Evolutionary conservation across 805 yeast genomes (phyloP).

Genomic region (Metschnikowia picachoensis): DNA sequence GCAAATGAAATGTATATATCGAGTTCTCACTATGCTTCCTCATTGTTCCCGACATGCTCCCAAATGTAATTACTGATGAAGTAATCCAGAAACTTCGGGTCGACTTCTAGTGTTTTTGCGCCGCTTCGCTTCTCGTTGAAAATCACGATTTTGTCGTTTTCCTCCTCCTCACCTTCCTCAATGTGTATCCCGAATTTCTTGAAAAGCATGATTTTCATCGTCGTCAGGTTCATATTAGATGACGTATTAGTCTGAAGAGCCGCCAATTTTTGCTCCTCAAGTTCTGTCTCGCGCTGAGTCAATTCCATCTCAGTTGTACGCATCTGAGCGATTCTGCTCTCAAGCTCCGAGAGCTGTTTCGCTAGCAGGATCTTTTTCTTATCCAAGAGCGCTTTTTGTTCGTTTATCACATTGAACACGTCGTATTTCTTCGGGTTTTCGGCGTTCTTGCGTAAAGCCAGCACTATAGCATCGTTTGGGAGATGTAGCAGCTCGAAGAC

Average conservation of each 20-base stretch:
- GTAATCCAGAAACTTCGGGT: slow-evolving; percentile 56
- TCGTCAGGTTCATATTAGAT: slow-evolving; percentile 40
- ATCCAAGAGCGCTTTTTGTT: slow-evolving; percentile 35
- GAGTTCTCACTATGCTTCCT: neutral
- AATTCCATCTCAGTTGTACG: slow-evolving; percentile 34
- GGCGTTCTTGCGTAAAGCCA: neutral
- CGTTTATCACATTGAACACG: slow-evolving; percentile 25
- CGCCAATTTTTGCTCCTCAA: slow-evolving; percentile 28
- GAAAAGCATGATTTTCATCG: slow-evolving; percentile 55
- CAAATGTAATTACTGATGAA: slow-evolving; percentile 75
- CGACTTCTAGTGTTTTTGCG: slow-evolving; percentile 49
- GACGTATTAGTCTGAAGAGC: slow-evolving; percentile 29
- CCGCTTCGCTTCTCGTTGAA: slow-evolving; percentile 43
- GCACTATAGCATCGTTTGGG: slow-evolving; percentile 11
- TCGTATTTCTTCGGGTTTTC: slow-evolving; percentile 8
- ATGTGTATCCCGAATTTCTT: slow-evolving; percentile 56
- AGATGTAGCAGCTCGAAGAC: slow-evolving; percentile 19
- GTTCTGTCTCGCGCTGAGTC: slow-evolving; percentile 33
- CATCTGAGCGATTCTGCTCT: slow-evolving; percentile 35
- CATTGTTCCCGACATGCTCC: slow-evolving; percentile 47
- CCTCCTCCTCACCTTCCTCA: slow-evolving; percentile 24
- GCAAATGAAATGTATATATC: too few relatives aligned
- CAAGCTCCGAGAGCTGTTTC: slow-evolving; percentile 48
- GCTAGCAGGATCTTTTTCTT: slow-evolving; percentile 48
- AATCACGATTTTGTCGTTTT: slow-evolving; percentile 42